A percentile compares a stretch with the other conserved stretches of the same genome.
Evolutionary conservation across 2,329 filamentous ascomycete genomes (phyloP).

Genomic region (Pseudocercospora musae): DNA sequence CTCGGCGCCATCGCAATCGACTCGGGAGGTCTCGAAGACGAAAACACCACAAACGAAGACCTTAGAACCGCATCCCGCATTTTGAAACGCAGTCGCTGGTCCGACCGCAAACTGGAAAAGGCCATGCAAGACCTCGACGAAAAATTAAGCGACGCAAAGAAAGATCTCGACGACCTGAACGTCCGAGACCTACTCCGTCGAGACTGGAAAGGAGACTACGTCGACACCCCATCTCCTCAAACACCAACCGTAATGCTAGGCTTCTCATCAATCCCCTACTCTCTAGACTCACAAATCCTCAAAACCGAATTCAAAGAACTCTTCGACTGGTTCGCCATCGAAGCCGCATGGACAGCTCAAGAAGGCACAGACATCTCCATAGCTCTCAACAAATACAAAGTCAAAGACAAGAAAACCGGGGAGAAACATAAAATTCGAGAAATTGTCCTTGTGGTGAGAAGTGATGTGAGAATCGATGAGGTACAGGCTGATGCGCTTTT

Average conservation of each 20-base stretch:
- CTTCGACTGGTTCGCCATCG: slow-evolving; percentile 50
- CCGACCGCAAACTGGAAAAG: slow-evolving; percentile 37
- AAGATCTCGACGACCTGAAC: slow-evolving; percentile 41
- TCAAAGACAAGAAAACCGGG: slow-evolving; percentile 34
- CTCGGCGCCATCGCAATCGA: slow-evolving; percentile 49
- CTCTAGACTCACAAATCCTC: slow-evolving; percentile 45
- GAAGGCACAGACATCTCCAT: slow-evolving; percentile 45
- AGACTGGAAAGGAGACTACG: slow-evolving; percentile 49
- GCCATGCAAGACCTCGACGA: slow-evolving; percentile 45
- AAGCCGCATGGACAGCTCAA: slow-evolving; percentile 49
- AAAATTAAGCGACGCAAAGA: slow-evolving; percentile 42
- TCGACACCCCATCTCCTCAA: slow-evolving; percentile 46
- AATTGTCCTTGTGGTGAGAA: slow-evolving; percentile 45
- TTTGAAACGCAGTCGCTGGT: slow-evolving; percentile 44
- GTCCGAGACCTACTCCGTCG: slow-evolving; percentile 46
- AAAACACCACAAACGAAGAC: slow-evolving; percentile 41
- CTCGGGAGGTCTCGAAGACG: slow-evolving; percentile 40
- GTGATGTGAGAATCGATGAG: slow-evolving; percentile 46
- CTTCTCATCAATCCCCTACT: slow-evolving; percentile 47
- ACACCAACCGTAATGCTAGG: slow-evolving; percentile 48
- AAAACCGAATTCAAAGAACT: slow-evolving; percentile 48
- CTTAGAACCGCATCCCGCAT: slow-evolving; percentile 40
- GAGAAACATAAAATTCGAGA: slow-evolving; percentile 48
- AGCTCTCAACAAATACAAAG: slow-evolving; percentile 48
- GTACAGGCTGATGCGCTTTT: slow-evolving; percentile 45